phyloP scores from a whole-genome alignment of 495 filamentous ascomycete genomes.

The Halenospora varia region DNA sequence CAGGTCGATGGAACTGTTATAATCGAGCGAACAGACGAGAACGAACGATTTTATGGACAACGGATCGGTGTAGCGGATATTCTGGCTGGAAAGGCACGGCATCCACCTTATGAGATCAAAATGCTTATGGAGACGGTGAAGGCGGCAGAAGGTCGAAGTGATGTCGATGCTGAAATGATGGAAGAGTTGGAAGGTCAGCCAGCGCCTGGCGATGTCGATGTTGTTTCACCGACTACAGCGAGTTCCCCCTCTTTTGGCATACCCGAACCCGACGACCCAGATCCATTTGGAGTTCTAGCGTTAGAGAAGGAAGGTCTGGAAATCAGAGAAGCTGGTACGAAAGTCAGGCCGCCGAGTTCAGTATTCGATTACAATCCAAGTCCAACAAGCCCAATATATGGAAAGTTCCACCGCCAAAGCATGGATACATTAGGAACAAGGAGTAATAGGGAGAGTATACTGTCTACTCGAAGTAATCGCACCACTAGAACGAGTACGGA shows the following conservation, averaged over 20 bases:
- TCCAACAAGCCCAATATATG: constrained; percentile 71
- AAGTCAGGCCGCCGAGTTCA: constrained; percentile 61
- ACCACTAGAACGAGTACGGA: constrained; percentile 51
- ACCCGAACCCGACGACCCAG: constrained; percentile 72
- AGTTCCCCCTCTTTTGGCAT: constrained; percentile 58
- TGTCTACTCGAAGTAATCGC: constrained; percentile 38
- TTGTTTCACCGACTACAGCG: constrained; percentile 43
- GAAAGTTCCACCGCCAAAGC: constrained; percentile 63
- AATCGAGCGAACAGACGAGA: constrained; percentile 82
- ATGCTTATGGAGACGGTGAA: constrained; percentile 76
- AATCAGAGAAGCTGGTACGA: constrained; percentile 80
- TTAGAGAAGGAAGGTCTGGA: constrained; percentile 80
- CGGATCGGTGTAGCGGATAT: constrained; percentile 75
- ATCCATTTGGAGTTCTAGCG: constrained; percentile 84
- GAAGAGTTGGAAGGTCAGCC: constrained; percentile 48
- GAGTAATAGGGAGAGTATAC: constrained; percentile 64
- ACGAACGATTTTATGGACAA: constrained; percentile 79
- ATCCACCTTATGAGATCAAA: constrained; percentile 59
- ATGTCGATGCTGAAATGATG: constrained; percentile 60
- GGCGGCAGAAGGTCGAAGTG: constrained; percentile 73
- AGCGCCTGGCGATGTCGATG: constrained; percentile 68
- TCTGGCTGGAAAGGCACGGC: constrained; percentile 69
- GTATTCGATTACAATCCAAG: constrained; percentile 78
- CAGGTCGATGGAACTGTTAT: constrained; percentile 81
- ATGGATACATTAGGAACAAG: constrained; percentile 54